Evolutionary conservation across 2,329 filamentous ascomycete species (phyloP).

Genomic region (Cercospora berteroae): DNA sequence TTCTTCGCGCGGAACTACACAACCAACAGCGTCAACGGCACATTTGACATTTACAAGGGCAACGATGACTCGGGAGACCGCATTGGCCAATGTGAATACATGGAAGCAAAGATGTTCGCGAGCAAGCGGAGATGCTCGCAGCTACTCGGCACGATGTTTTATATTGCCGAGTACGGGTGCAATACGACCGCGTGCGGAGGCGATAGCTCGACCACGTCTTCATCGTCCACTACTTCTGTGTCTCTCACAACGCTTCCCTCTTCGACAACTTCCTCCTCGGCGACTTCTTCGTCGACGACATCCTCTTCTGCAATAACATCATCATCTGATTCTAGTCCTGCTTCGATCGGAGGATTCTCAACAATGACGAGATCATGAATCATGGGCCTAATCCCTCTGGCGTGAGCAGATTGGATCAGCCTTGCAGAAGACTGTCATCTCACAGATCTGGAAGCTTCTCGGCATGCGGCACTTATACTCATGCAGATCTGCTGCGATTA

Average conservation of each 20-base stretch:
- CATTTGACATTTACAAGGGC: slow-evolving; percentile 19
- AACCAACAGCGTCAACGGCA: slow-evolving; percentile 13
- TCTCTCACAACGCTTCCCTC: background rate
- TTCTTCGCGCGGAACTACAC: slow-evolving; percentile 15
- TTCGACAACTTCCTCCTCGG: background rate
- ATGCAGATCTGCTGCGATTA: background rate
- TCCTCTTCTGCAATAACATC: background rate
- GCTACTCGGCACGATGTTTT: slow-evolving; percentile 17
- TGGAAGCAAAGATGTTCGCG: slow-evolving; percentile 8
- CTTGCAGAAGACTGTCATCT: background rate
- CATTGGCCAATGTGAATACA: slow-evolving; percentile 13
- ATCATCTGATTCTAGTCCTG: background rate
- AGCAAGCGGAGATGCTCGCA: slow-evolving; percentile 14
- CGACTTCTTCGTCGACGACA: background rate
- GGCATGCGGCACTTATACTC: background rate
- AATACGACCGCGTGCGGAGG: slow-evolving; percentile 17
- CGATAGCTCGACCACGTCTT: background rate
- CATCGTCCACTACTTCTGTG: background rate
- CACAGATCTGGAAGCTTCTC: background rate
- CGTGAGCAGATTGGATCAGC: background rate
- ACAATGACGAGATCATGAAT: background rate
- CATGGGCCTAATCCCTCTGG: background rate
- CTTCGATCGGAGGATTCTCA: background rate
- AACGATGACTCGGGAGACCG: slow-evolving; percentile 12
- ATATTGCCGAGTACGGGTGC: slow-evolving; percentile 11